A percentile compares a stretch with the other conserved stretches of the same genome.
These are phyloP conservation scores for Triticum monococcum DNA, from an alignment of 176 grass and related monocot species.

Conservation along the genomic window DNA sequence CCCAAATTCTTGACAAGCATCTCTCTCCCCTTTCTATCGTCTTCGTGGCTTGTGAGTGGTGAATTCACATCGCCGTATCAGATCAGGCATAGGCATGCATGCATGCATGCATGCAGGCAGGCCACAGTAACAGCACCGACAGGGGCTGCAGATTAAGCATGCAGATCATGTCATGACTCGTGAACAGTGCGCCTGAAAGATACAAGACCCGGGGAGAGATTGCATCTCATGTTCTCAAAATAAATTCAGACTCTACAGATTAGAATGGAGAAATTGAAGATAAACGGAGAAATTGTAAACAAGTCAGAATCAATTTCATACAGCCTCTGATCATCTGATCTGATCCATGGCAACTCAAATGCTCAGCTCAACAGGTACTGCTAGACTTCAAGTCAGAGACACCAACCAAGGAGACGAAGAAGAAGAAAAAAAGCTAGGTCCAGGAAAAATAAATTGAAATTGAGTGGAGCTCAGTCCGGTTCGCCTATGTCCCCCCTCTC, in stretches of 20 bases:
- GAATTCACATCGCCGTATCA: background rate
- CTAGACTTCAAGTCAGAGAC: conserved; percentile 31
- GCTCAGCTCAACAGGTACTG: background rate
- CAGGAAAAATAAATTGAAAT: background rate
- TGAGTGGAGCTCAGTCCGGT: background rate
- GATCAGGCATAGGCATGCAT: conserved; percentile 3
- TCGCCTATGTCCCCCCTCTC: conserved; percentile 22
- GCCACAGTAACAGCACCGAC: conserved; percentile 20
- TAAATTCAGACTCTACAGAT: background rate
- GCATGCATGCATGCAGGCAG: background rate
- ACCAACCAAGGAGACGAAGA: conserved; percentile 5
- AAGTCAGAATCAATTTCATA: background rate
- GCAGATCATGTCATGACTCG: conserved; percentile 33
- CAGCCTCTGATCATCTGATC: background rate
- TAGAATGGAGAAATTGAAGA: background rate
- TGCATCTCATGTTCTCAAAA: background rate
- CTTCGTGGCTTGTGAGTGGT: background rate
- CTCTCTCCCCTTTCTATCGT: background rate
- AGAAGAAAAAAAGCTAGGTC: no score
- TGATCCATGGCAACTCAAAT: conserved; percentile 33
- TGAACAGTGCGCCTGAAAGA: conserved; percentile 44
- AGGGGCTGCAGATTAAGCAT: conserved; percentile 36
- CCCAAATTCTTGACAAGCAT: background rate
- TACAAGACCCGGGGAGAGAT: conserved; percentile 20
- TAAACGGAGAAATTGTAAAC: background rate